Evolutionary conservation across 2,329 filamentous ascomycete species (phyloP).

Genomic region (Allantophomopsis lycopodina): DNA sequence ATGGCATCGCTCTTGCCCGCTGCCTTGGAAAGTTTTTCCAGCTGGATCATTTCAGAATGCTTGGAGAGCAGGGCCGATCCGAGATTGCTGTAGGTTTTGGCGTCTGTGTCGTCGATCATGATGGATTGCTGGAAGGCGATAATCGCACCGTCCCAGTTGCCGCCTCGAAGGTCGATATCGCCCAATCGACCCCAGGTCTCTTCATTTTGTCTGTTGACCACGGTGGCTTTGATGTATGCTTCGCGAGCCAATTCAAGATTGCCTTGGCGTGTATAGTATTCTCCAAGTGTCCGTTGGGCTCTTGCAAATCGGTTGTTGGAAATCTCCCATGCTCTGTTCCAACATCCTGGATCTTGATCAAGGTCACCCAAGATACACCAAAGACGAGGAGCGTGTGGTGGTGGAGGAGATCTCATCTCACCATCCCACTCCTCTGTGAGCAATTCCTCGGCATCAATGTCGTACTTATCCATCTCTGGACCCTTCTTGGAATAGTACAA

Average conservation of each 20-base stretch:
- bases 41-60: slow-evolving; percentile 34
- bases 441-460: slow-evolving; percentile 35
- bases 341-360: slow-evolving; percentile 60
- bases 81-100: slow-evolving; percentile 89
- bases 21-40: slow-evolving; percentile 18
- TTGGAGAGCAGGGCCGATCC: slow-evolving; percentile 68
- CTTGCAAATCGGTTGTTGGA: slow-evolving; percentile 71
- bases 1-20: slow-evolving; percentile 15
- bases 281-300: slow-evolving; percentile 76
- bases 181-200: slow-evolving; percentile 84
- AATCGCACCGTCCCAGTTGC: slow-evolving; percentile 63
- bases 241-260: slow-evolving; percentile 57
- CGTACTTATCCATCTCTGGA: slow-evolving; percentile 21
- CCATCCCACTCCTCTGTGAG: slow-evolving; percentile 45
- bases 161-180: slow-evolving; percentile 71
- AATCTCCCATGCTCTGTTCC: slow-evolving; percentile 77
- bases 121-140: slow-evolving; percentile 77
- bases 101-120: slow-evolving; percentile 74
- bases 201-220: slow-evolving; percentile 68
- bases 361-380: slow-evolving; percentile 93
- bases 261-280: slow-evolving; percentile 55
- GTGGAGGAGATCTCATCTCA: slow-evolving; percentile 53
- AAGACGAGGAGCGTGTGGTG: slow-evolving; percentile 71
- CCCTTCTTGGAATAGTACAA: slow-evolving; percentile 54
- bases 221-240: slow-evolving; percentile 66